Base-by-base conservation (phyloP, 179 eudicot genomes). In the Drosera spatulata region DNA sequence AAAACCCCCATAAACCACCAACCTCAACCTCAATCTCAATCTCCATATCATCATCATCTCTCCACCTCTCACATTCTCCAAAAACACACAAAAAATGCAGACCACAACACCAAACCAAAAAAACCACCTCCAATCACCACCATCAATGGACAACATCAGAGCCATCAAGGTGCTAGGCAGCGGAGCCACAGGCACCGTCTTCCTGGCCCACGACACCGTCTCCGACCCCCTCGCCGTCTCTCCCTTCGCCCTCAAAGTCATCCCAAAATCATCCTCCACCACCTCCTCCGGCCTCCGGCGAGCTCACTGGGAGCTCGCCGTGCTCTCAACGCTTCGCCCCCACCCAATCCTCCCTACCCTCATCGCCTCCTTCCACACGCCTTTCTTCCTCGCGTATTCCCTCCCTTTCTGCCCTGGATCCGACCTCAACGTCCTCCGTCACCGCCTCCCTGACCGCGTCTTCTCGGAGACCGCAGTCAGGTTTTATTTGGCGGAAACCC, bases 151-250 rank as follows among this genome's bases (percentile, higher is more conserved):
- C 64, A 66, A 62, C 72, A 73, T 91, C 2, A 64, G 72, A 11
- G 94, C 81, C 68, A 50, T 80, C 12, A 85, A 77, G 69, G 65
- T 87, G 11, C 82, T 91, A 4, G 97, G 97, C 13, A 83, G 77
- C 57, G 97, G 97, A 5, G 97, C 97, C 43, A 85, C 75, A 73
- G 97, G 97, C 10, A 87, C 96, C 4, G 97, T 91, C 3, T 80
- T 91, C 66, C 64, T 91, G n/a, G 97, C 80, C 61, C 69, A 82
- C 55, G 71, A 82, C 72, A 63, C 0, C 8, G 10, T 10, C 2
- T 53, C 62, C 39, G 84, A 75, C 79, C 80, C 84, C 0, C 53
- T 68, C 8, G 70, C 75, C 44, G 2, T 0, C 42, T 61, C 10
- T 66, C 81, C 79, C 5, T 87, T 85, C 49, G 95, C 95, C 43